Conservation (phyloP, 2,329 filamentous ascomycete genomes). For the Aspergillus ustus region DNA sequence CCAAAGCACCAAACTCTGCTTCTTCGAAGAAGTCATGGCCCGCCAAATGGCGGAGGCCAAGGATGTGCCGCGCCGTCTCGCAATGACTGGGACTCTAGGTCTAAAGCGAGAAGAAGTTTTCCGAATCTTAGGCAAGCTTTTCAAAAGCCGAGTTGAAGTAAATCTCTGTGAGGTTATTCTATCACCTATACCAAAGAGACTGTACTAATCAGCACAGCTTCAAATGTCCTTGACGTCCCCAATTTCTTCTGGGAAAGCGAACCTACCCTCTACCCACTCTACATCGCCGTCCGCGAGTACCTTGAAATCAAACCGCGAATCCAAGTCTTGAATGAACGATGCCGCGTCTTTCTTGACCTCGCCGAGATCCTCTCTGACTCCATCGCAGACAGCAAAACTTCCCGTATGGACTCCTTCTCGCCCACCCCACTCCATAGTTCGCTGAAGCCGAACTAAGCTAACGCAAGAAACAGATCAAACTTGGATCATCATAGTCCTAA, state of each 20-base stretch:
- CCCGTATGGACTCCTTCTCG: conserved; percentile 51
- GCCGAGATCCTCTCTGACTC: conserved; percentile 93
- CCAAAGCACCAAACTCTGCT: conserved; percentile 93
- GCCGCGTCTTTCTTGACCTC: conserved; percentile 92
- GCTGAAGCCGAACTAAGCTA: conserved; percentile 26
- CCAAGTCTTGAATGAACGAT: conserved; percentile 95
- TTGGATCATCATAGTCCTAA: conserved; percentile 97
- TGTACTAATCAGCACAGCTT: conserved; percentile 55
- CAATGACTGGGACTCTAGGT: conserved; percentile 84
- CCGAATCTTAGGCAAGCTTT: conserved; percentile 85
- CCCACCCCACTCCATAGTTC: background rate
- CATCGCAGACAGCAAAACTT: conserved; percentile 94
- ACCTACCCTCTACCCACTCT: conserved; percentile 90
- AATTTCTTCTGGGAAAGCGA: conserved; percentile 99
- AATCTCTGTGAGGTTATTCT: conserved; percentile 79
- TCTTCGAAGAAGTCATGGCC: conserved; percentile 96
- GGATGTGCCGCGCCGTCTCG: conserved; percentile 85
- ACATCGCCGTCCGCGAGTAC: conserved; percentile 93
- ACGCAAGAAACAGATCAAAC: conserved; percentile 66
- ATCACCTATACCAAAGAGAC: conserved; percentile 23
- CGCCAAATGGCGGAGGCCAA: conserved; percentile 92
- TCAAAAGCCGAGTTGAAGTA: conserved; percentile 93
- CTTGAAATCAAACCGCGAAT: conserved; percentile 96
- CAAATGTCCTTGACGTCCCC: conserved; percentile 92
- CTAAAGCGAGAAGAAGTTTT: conserved; percentile 93